Percentiles rank a stretch among this genome's conserved stretches.
phyloP scores from a whole-genome alignment of 1,284 basidiomycete genomes.

The Lentinus polychrous region DNA sequence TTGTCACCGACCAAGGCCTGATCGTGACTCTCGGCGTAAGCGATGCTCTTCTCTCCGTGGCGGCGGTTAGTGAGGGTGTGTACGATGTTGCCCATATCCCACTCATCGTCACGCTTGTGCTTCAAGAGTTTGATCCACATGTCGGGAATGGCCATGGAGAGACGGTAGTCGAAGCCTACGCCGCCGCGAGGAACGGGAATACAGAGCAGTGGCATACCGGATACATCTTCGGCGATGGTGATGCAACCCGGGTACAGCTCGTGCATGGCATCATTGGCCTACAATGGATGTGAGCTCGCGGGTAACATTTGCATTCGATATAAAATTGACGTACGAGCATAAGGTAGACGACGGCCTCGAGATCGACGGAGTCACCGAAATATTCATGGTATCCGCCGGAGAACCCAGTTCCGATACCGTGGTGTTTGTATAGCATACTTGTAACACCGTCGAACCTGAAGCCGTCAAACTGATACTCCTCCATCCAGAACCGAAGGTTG shows the following conservation, averaged over 20 bases:
- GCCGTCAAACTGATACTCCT: slow-evolving; percentile 93
- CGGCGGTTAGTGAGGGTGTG: slow-evolving; percentile 90
- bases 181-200: slow-evolving; percentile 78
- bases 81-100: slow-evolving; percentile 86
- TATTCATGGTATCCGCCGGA: slow-evolving; percentile 98
- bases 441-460: slow-evolving; percentile 99
- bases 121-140: slow-evolving; percentile 99
- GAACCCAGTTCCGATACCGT: slow-evolving; percentile 96
- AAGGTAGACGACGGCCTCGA: slow-evolving; percentile 89
- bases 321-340: slow-evolving; percentile 95
- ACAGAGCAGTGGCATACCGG: slow-evolving; percentile 95
- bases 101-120: slow-evolving; percentile 82
- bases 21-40: slow-evolving; percentile 96
- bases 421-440: slow-evolving; percentile 97
- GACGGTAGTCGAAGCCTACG: slow-evolving; percentile 94
- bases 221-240: slow-evolving; percentile 97
- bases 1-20: slow-evolving; percentile 98
- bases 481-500: slow-evolving; percentile 93
- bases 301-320: no score
- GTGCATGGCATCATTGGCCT: slow-evolving; percentile 94
- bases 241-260: slow-evolving; percentile 72
- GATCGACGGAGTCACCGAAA: slow-evolving; percentile 81
- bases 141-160: slow-evolving; percentile 98
- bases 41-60: slow-evolving; percentile 86
- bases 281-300: no score